These are phyloP conservation scores for Albugo laibachii DNA, from an alignment of 352 stramenopile genomes.

Conservation along the genomic window DNA sequence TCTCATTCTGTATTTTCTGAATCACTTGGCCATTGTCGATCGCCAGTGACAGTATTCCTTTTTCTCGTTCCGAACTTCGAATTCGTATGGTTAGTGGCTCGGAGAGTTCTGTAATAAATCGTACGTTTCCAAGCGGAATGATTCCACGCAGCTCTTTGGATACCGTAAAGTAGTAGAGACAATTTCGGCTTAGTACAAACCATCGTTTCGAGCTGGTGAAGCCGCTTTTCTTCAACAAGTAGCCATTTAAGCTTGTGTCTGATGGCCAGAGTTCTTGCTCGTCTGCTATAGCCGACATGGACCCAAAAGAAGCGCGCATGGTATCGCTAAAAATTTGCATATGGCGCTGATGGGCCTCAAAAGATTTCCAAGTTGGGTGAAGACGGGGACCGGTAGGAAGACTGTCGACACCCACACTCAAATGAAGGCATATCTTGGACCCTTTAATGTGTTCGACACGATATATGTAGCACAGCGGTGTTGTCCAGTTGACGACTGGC, in stretches of 20 bases:
- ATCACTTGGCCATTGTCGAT: slow-evolving; percentile 69
- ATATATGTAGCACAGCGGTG: slow-evolving; percentile 73
- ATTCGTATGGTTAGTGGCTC: slow-evolving; percentile 44
- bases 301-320: slow-evolving; percentile 77
- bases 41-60: slow-evolving; percentile 56
- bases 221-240: slow-evolving; percentile 62
- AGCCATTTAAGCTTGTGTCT: slow-evolving; percentile 73
- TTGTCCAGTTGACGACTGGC: slow-evolving; percentile 76
- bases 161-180: slow-evolving; percentile 68
- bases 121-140: slow-evolving; percentile 60
- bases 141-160: slow-evolving; percentile 69
- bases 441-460: slow-evolving; percentile 51
- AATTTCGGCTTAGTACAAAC: slow-evolving; percentile 79
- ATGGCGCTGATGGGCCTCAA: slow-evolving; percentile 58
- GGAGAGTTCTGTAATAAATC: slow-evolving; percentile 35
- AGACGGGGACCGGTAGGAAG: slow-evolving; percentile 54
- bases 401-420: slow-evolving; percentile 74
- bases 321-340: slow-evolving; percentile 78
- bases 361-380: slow-evolving; percentile 38
- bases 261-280: slow-evolving; percentile 78
- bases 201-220: slow-evolving; percentile 66
- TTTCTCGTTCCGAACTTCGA: slow-evolving; percentile 26
- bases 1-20: slow-evolving; percentile 53
- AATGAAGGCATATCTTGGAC: slow-evolving; percentile 32
- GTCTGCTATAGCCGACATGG: slow-evolving; percentile 36